A percentile compares a stretch with the other conserved stretches of the same genome.
These are phyloP conservation scores for Populus hybrid DNA, from an alignment of 441 rosid species.

Conservation along the genomic window DNA sequence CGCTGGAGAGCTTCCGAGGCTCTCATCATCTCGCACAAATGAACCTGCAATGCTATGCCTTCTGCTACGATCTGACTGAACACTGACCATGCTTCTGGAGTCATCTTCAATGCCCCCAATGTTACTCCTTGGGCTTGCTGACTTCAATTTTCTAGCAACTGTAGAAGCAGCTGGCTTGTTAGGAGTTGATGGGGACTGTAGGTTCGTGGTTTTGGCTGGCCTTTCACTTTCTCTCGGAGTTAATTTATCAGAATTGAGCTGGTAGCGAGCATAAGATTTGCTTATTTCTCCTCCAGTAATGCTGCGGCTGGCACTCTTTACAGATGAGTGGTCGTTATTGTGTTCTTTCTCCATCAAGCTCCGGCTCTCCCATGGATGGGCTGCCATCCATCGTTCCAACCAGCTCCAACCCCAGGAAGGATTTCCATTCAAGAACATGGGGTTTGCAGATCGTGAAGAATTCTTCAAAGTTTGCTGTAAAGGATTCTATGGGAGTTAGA, in stretches of 20 bases:
- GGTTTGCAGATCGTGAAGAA: constrained; percentile 38
- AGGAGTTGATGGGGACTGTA: constrained; percentile 59
- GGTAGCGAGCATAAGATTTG: constrained; percentile 63
- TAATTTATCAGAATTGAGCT: constrained; percentile 56
- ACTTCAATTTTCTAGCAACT: constrained; percentile 50
- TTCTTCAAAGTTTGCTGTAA: constrained; percentile 65
- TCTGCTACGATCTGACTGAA: constrained; percentile 49
- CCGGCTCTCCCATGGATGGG: constrained; percentile 78
- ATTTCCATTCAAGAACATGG: constrained; percentile 66
- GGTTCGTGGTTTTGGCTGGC: constrained; percentile 37
- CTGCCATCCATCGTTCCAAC: constrained; percentile 94
- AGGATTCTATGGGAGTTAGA: constrained; percentile 12
- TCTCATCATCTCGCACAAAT: constrained; percentile 64
- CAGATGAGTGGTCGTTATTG: constrained; percentile 41
- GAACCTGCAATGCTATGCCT: constrained; percentile 65
- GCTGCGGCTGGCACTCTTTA: constrained; percentile 41
- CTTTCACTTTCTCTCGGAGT: constrained; percentile 49
- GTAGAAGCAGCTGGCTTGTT: constrained; percentile 41
- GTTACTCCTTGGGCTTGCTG: constrained; percentile 50
- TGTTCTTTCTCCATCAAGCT: constrained; percentile 47
- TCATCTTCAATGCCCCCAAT: constrained; percentile 41
- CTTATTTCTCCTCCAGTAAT: constrained; percentile 54
- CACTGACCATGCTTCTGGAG: constrained; percentile 62
- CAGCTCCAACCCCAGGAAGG: constrained; percentile 99
- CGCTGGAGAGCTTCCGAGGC: constrained; percentile 60